Evolutionary conservation across 1,139 yeast genomes (phyloP), one percentile per base, ranked within the genome.

Genomic region (Candida sanyaensis): DNA sequence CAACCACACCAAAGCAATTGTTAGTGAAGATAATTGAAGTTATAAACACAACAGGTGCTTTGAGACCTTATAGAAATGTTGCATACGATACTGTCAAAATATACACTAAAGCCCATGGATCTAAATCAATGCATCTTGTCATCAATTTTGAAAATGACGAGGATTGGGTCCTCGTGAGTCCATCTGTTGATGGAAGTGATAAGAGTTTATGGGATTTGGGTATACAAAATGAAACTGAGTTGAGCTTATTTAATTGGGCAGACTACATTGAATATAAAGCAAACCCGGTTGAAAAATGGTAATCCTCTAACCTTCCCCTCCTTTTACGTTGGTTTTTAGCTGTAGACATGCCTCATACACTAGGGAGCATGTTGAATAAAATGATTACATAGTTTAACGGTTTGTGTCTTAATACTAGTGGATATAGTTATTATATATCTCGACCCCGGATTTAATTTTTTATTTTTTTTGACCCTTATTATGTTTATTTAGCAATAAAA

Each of bases 271-370:
- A 70, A 42, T 93, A 74, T 68, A 88, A 88, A 69, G 73, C 75
- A 41, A 86, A 91, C 57, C 99, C 99, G 0, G 91, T 84, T 58
- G 97, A 91, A 62, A 88, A 88, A 64, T 93, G 99, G 99, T 85
- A 67, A 59, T 44, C 23, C 12, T 21, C 4, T 10, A 23, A 8
- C 12, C 21, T 17, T 17, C 21, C 21, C 21, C 21, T 17, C 21
- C 21, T 17, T 17, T 17, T 17, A 17, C 21, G 2, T 17, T 17
- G 3, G 3, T 17, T 2, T 17, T 2, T 17, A 17, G 21, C 3
- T 17, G 3, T 17, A 17, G 21, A 17, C 3, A 17, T 17, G 21
- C 21, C 21, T 3, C 21, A 17, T 17, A 17, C 3, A 17, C 21
- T 17, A 17, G 21, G 21, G 3, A 29, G 31, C 31, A 29, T 29